Evolutionary conservation across 345 rosid genomes (phyloP), one percentile per base, ranked within the genome.

Genomic region (Linum usitatissimum): DNA sequence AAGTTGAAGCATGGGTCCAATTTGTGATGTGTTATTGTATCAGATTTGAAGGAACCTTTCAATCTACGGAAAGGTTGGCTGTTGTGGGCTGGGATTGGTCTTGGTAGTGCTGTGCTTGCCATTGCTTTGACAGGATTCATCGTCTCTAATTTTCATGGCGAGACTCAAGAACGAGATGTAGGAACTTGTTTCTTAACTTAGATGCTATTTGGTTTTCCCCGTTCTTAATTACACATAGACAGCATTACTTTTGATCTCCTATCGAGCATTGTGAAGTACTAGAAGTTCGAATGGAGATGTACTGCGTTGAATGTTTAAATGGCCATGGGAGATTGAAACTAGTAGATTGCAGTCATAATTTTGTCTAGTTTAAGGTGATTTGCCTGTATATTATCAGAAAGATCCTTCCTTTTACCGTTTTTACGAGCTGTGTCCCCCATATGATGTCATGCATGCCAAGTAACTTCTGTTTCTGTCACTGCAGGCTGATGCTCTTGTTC

Each of bases 11-110:
- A 12, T 39, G 30, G 42, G 8, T 40, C 21, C 54, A 55, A 30
- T 45, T 3, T 2, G 20, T 38, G 1, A 28, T 53, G 30, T 60
- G 20, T 28, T 64, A 18, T 48, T 71, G 63, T 66, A 68, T 71
- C 79, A 86, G 91, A 86, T 75, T 70, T 86, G 74, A 86, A 72
- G 75, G 86, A 83, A 58, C 91, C 91, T 68, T 83, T 86, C 76
- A 71, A 79, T 68, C 71, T 76, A 18, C 74, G 68, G 65, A 81
- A 61, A 70, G 91, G 91, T 8, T 86, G 91, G 91, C 68, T 83
- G 64, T 31, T 86, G 66, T 86, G 91, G 91, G 88, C 85, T 20
- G 81, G 68, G 61, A 60, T 79, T 63, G 84, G 91, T 63, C 83
- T 86, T 65, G 68, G 60, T 48, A 80, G 79, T 59, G 91, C 88